Percentiles rank a stretch among this genome's conserved stretches.
Conservation (phyloP, 495 filamentous ascomycete species). For the Aspergillus biplanus region DNA sequence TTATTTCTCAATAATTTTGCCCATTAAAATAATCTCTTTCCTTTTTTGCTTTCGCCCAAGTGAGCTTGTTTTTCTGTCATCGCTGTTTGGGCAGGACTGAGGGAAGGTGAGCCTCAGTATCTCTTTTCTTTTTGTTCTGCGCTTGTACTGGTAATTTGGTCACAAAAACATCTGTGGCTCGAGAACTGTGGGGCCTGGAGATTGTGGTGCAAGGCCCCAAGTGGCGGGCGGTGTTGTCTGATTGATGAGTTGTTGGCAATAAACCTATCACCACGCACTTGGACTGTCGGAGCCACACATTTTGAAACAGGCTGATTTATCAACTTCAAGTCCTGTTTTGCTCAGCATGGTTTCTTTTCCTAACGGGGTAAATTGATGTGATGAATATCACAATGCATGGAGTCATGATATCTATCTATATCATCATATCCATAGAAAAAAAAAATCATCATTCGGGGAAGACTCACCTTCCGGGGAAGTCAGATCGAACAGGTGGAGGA, state of each 20-base stretch:
- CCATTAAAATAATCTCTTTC: neutral
- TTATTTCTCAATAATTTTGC: neutral
- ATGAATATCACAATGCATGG: neutral
- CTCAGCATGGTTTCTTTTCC: neutral
- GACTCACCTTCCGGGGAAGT: no score
- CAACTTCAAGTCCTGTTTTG: neutral
- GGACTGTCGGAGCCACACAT: neutral
- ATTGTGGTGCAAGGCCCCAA: neutral
- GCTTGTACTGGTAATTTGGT: neutral
- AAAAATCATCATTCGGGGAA: no score
- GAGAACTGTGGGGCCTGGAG: neutral
- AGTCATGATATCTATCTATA: neutral
- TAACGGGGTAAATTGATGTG: neutral
- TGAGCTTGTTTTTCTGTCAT: neutral
- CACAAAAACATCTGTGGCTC: neutral
- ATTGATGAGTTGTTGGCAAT: neutral
- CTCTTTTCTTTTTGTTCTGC: neutral
- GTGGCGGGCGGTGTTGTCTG: neutral
- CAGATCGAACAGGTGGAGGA: no score
- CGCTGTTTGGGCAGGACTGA: neutral
- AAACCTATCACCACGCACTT: constrained; percentile 17
- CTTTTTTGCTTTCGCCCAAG: constrained; percentile 11
- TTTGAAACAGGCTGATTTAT: constrained; percentile 2
- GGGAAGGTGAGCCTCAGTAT: constrained; percentile 1
- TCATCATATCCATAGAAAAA: no score